Evolutionary conservation across 495 filamentous ascomycete genomes (phyloP), one percentile per base, ranked within the genome.

Genomic region (Lentithecium fluviatile): DNA sequence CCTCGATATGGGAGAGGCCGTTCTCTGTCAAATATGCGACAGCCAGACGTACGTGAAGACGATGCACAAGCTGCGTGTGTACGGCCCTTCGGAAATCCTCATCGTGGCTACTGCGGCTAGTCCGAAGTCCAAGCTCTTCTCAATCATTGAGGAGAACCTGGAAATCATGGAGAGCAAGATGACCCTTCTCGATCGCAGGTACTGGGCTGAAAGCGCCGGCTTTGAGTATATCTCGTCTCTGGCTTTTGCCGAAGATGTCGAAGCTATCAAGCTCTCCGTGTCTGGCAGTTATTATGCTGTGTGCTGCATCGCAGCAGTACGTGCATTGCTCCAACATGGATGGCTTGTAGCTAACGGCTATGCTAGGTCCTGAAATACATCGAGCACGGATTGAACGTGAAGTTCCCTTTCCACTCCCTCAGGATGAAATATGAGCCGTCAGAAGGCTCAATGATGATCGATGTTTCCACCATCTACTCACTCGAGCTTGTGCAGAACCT

Each of bases 371-470:
- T 97, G 61, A 89, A 90, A 67, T 96, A 91, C 70, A 79, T 95
- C 26, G 89, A 95, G 60, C 73, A 85, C 0, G 82, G 82, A 2
- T 74, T 86, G 23, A 71, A 76, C n/a, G 74, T 83, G 52, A 79
- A 80, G 1, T 95, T 97, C 66, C 75, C 82, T 8, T 78, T 80
- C 42, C 88, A 92, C 67, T 90, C 91, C 17, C 80, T 98, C 26
- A 84, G 90, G 1, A 87, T 97, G 68, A 87, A 84, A 62, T 96
- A 93, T 64, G 84, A 89, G 68, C 86, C 89, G n/a, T 91, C 91
- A 1, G 88, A 95, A 69, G 89, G 91, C 19, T 87, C 90, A 0
- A 96, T 98, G 94, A 88, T 92, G 75, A 91, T 97, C 62, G 94
- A 97, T 70, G 79, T 91, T 0, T 84, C 88, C 11, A 94, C 95